Evolutionary conservation across 768 basidiomycete species (phyloP).

Genomic region (Suillus clintonianus): DNA sequence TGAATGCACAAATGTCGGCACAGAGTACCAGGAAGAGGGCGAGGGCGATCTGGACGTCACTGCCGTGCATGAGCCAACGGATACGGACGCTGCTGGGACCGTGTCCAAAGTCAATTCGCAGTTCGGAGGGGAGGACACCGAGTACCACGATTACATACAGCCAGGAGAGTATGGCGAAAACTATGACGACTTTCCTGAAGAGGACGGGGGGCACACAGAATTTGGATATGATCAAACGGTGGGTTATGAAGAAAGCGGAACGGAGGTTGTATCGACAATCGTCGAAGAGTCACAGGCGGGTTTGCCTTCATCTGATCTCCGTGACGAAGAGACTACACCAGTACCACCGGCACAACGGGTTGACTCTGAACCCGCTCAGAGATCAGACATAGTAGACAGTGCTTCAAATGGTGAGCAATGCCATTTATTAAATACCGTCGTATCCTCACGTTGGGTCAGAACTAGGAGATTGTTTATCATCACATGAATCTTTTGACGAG

Average conservation of each 20-base stretch:
- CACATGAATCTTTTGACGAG: not conserved
- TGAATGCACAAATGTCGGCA: slow-evolving; percentile 15
- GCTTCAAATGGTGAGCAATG: not conserved
- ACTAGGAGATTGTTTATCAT: not conserved
- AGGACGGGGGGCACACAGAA: slow-evolving; percentile 16
- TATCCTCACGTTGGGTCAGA: not conserved
- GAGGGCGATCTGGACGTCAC: slow-evolving; percentile 29
- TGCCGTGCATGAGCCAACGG: slow-evolving; percentile 27
- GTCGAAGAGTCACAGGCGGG: slow-evolving; percentile 18
- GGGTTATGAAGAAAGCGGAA: slow-evolving; percentile 22
- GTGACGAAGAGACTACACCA: slow-evolving; percentile 19
- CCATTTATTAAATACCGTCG: not conserved
- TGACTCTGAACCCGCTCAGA: slow-evolving; percentile 8
- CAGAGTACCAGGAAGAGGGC: slow-evolving; percentile 19
- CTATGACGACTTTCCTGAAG: slow-evolving; percentile 37
- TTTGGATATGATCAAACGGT: slow-evolving; percentile 18
- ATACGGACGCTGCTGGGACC: slow-evolving; percentile 19
- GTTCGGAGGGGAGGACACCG: slow-evolving; percentile 33
- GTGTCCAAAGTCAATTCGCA: slow-evolving; percentile 12
- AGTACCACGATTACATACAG: slow-evolving; percentile 34
- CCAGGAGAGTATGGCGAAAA: slow-evolving; percentile 37
- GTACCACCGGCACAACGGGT: slow-evolving; percentile 7
- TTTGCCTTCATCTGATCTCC: slow-evolving; percentile 14
- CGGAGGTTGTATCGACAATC: slow-evolving; percentile 17
- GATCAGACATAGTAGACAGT: not conserved